These are phyloP conservation scores for Macrocybe gigantea DNA, from an alignment of 768 basidiomycete genomes.

Conservation along the genomic window DNA sequence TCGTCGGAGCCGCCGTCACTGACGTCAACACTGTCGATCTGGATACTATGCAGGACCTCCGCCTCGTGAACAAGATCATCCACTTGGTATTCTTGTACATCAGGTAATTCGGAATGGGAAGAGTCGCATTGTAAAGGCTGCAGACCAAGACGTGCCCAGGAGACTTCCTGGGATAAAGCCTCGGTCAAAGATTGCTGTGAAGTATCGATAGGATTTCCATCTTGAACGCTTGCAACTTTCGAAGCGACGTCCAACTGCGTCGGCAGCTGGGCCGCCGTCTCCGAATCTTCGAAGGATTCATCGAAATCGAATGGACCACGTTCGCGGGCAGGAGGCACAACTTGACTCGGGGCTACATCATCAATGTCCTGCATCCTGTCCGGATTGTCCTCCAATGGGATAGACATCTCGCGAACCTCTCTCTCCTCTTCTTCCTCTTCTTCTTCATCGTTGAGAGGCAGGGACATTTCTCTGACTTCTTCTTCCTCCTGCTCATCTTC, in stretches of 20 bases:
- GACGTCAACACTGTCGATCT: neutral
- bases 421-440: conserved; percentile 22
- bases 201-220: neutral
- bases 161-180: no score
- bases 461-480: conserved; percentile 21
- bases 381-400: conserved; percentile 8
- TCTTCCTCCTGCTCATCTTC: conserved; percentile 15
- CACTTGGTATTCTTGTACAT: neutral
- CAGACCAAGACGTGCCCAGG: no score
- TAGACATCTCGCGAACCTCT: conserved; percentile 15
- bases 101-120: neutral
- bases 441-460: conserved; percentile 17
- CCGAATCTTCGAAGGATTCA: conserved; percentile 3
- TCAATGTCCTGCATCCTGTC: neutral
- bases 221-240: neutral
- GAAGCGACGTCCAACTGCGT: no score
- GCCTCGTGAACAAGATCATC: conserved; percentile 4
- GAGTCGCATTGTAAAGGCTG: no score
- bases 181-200: no score
- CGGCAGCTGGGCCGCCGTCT: neutral
- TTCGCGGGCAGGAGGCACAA: neutral
- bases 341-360: neutral
- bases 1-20: conserved; percentile 23
- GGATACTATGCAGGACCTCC: no score
- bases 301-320: conserved; percentile 10